Evolutionary conservation across 2,329 filamentous ascomycete species (phyloP), one percentile per base, ranked within the genome.

Genomic region (Reticulascus tulasneorum): DNA sequence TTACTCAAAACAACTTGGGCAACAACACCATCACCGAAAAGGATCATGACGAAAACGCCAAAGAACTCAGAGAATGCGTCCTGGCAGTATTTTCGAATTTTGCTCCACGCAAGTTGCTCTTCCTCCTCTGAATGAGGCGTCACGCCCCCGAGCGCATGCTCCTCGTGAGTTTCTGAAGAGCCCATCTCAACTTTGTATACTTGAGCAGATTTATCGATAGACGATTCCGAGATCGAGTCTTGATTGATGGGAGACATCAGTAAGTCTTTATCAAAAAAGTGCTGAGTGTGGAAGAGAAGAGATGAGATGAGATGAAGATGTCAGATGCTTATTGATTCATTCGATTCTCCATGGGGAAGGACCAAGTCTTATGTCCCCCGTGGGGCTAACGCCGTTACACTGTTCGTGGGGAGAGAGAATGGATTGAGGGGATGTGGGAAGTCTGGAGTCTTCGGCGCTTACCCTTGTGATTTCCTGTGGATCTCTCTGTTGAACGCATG

Each of bases 21-120:
- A 15, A 86, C 78, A 36, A 77, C 77, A n/a, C 79, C 82, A 42
- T 86, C 75, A 5, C 82, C 82, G 48, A 86, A 86, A 25, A 86
- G 59, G 40, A 86, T 66, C 44, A 86, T 58, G 36, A 82, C 71
- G 63, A 86, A 79, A 10, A 77, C 81, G 7, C 80, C 81, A 32
- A 82, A 72, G 59, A 85, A 84, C 47, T 86, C 80, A 2, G 77
- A 76, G 46, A 84, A 77, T 2, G 71, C 72, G 44, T 84, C 79
- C 40, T 72, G 68, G 23, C 74, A 62, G 19, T 58, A 47, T 15
- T 64, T 58, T 27, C 79, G 67, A 19, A 78, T 56, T 24, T 63
- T 64, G 30, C 63, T 70, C 81, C 80, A 84, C 13, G 41, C 40
- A 12, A 54, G 52, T 37, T 52, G 37, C 31, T 57, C 48, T 29